Conservation (phyloP, 2,329 filamentous ascomycete genomes). For the Helicocarpus griseus region DNA sequence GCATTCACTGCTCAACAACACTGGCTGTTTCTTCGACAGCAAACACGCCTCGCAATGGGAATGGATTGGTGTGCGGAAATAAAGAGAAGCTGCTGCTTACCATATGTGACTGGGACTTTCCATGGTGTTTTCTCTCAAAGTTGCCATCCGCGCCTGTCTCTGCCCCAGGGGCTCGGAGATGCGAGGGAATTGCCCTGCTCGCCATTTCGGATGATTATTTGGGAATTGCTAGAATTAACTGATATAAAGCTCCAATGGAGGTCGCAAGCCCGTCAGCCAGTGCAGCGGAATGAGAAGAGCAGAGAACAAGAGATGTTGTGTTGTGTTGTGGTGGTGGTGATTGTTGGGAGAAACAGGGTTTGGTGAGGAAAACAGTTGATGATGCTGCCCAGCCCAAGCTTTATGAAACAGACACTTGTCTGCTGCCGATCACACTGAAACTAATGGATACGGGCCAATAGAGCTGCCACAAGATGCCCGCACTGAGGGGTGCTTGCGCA, state of each 20-base stretch:
- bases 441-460: background rate
- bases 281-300: background rate
- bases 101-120: constrained; percentile 47
- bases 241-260: background rate
- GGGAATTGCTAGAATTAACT: background rate
- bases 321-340: background rate
- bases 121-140: constrained; percentile 41
- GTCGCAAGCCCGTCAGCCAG: constrained; percentile 1
- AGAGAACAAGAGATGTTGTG: constrained; percentile 6
- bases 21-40: too few species aligned
- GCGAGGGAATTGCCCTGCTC: constrained; percentile 68
- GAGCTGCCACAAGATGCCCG: background rate
- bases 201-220: constrained; percentile 49
- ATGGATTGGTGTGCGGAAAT: background rate
- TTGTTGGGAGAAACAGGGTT: background rate
- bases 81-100: constrained; percentile 29
- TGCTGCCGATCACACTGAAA: background rate
- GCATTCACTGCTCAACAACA: background rate
- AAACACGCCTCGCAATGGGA: background rate
- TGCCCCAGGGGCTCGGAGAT: constrained; percentile 54
- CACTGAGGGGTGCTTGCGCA: background rate
- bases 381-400: background rate
- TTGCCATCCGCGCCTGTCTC: constrained; percentile 24
- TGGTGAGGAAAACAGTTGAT: background rate
- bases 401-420: too few species aligned